Percentiles rank a stretch among this genome's conserved stretches.
Conservation (phyloP, 441 rosid species). For the Bruguiera hainesii region DNA sequence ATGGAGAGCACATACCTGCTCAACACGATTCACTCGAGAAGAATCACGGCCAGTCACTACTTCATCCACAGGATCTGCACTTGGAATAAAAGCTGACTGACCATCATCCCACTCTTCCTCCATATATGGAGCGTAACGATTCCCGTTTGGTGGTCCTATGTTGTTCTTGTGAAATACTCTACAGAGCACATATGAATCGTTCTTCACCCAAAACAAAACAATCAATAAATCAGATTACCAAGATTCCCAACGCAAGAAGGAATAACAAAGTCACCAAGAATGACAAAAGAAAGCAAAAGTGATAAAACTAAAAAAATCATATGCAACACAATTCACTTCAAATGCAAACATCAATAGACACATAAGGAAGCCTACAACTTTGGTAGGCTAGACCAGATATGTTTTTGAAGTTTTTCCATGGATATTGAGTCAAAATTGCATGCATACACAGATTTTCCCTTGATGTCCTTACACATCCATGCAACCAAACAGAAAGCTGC, state of each 20-base stretch:
- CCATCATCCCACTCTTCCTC: conserved; percentile 93
- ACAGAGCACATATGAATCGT: conserved; percentile 77
- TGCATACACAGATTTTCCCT: neutral
- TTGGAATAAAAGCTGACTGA: conserved; percentile 51
- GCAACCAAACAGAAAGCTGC: conserved; percentile 4
- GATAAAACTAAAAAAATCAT: too few species aligned
- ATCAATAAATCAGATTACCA: conserved; percentile 9
- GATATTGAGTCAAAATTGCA: conserved; percentile 4
- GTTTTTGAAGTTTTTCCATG: too few species aligned
- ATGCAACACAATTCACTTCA: too few species aligned
- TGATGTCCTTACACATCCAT: neutral
- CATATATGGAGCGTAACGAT: conserved; percentile 81
- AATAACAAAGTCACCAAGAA: neutral
- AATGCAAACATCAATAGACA: too few species aligned
- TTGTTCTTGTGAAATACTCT: conserved; percentile 87
- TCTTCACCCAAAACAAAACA: conserved; percentile 32
- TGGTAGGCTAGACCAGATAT: too few species aligned
- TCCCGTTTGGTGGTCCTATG: conserved; percentile 88
- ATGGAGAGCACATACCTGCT: conserved; percentile 44
- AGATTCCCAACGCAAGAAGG: conserved; percentile 15
- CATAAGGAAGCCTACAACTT: too few species aligned
- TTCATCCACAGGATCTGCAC: conserved; percentile 58
- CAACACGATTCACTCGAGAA: conserved; percentile 24
- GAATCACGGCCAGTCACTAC: conserved; percentile 29
- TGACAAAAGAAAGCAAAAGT: too few species aligned